phyloP scores from a whole-genome alignment of 805 yeast species.

The Candida coquimbonensis region DNA sequence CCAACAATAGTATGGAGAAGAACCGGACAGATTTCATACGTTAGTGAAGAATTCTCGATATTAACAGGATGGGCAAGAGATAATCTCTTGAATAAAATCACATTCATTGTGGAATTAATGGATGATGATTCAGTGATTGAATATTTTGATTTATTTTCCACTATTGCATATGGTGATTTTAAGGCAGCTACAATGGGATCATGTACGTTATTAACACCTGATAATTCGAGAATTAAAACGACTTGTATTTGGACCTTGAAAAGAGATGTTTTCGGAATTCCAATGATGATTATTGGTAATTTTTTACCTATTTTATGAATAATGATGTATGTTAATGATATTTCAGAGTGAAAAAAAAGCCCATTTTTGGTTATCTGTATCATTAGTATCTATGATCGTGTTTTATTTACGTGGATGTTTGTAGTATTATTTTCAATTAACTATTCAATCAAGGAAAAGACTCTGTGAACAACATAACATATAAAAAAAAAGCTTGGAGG shows the following conservation, averaged over 20 bases:
- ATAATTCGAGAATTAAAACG: slow-evolving; percentile 51
- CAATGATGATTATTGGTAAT: slow-evolving; percentile 94
- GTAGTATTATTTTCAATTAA: too few species aligned
- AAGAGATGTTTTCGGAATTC: slow-evolving; percentile 92
- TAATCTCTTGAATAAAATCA: slow-evolving; percentile 56
- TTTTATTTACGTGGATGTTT: background rate
- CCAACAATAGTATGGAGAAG: slow-evolving; percentile 95
- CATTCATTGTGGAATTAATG: slow-evolving; percentile 72
- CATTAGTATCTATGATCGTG: background rate
- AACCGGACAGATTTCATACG: slow-evolving; percentile 91
- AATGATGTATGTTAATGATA: background rate
- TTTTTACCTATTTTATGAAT: slow-evolving; percentile 65
- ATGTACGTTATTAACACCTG: slow-evolving; percentile 68
- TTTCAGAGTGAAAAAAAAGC: too few species aligned
- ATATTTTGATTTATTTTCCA: slow-evolving; percentile 78
- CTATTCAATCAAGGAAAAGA: background rate
- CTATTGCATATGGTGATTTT: slow-evolving; percentile 86
- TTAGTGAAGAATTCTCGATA: slow-evolving; percentile 88
- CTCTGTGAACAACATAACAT: too few species aligned
- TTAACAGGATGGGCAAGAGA: slow-evolving; percentile 85
- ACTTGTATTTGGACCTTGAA: slow-evolving; percentile 89
- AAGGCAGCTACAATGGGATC: slow-evolving; percentile 83
- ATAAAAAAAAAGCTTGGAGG: background rate
- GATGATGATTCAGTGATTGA: slow-evolving; percentile 84
- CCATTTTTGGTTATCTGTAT: too few species aligned